These are phyloP conservation scores for Epichloe elymi DNA, from an alignment of 2,329 filamentous ascomycete species.

Conservation along the genomic window DNA sequence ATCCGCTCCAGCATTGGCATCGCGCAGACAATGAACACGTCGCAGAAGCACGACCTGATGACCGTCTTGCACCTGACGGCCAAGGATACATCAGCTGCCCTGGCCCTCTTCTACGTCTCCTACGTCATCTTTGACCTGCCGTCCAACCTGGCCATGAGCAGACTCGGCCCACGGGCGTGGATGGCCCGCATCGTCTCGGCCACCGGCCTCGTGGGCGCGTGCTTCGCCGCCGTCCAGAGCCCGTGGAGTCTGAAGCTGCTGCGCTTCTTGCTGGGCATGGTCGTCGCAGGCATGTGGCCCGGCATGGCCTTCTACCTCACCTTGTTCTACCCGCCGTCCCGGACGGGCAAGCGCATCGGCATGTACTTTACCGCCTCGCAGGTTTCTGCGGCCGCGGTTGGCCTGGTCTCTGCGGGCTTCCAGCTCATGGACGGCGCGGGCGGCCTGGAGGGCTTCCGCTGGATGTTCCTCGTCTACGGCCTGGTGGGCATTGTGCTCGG, in stretches of 20 bases:
- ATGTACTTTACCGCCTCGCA: constrained; percentile 83
- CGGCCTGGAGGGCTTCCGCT: constrained; percentile 70
- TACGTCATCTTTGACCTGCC: constrained; percentile 85
- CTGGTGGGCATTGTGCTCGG: constrained; percentile 61
- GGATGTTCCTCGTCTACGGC: constrained; percentile 89
- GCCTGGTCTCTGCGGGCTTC: constrained; percentile 80
- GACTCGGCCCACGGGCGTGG: constrained; percentile 73
- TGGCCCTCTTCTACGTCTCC: constrained; percentile 83
- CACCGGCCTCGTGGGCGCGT: constrained; percentile 71
- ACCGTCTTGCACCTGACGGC: constrained; percentile 54
- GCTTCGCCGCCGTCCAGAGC: constrained; percentile 67
- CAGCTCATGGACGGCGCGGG: constrained; percentile 74
- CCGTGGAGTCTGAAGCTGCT: constrained; percentile 85
- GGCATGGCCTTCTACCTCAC: constrained; percentile 91
- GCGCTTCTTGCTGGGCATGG: constrained; percentile 70
- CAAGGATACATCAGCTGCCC: constrained; percentile 69
- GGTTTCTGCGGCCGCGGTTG: constrained; percentile 78
- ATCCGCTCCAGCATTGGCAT: constrained; percentile 87
- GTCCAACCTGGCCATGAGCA: constrained; percentile 80
- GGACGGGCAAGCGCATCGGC: constrained; percentile 78
- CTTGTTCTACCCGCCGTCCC: constrained; percentile 77
- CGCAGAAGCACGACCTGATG: constrained; percentile 59
- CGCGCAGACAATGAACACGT: constrained; percentile 83
- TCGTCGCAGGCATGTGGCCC: constrained; percentile 90
- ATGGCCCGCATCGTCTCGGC: constrained; percentile 85